Percentiles rank a stretch among this genome's conserved stretches.
These are phyloP conservation scores for Triticum monococcum DNA, from an alignment of 176 grass and related monocot genomes.

Conservation along the genomic window DNA sequence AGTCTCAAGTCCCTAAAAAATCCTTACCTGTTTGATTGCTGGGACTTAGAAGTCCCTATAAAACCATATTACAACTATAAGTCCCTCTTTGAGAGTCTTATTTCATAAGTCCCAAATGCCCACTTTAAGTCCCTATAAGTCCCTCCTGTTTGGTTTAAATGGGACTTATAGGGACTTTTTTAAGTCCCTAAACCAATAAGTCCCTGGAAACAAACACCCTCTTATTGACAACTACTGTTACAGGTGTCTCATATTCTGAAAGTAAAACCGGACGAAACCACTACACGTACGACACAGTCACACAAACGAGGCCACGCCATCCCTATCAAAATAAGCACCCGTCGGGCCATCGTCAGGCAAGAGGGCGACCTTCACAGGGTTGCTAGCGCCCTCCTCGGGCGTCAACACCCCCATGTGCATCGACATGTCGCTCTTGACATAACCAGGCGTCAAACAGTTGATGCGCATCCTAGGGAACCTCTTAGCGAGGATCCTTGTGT, in stretches of 20 bases:
- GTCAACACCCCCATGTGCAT: slow-evolving; percentile 51
- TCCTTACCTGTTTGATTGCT: too few species aligned
- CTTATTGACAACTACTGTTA: background rate
- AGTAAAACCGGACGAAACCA: background rate
- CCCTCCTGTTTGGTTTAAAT: too few species aligned
- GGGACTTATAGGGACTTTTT: too few species aligned
- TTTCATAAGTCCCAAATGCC: too few species aligned
- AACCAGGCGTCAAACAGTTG: slow-evolving; percentile 65
- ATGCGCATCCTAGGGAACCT: slow-evolving; percentile 35
- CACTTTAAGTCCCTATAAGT: too few species aligned
- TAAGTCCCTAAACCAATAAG: too few species aligned
- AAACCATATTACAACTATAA: too few species aligned
- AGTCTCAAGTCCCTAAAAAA: too few species aligned
- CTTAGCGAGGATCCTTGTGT: slow-evolving; percentile 70
- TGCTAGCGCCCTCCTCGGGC: slow-evolving; percentile 57
- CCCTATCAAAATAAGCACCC: slow-evolving; percentile 57
- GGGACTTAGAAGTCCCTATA: too few species aligned
- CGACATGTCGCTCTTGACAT: slow-evolving; percentile 63
- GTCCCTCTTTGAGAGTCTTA: too few species aligned
- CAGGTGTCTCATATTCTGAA: background rate
- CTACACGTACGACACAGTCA: background rate
- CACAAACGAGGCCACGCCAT: slow-evolving; percentile 46
- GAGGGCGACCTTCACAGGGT: slow-evolving; percentile 61
- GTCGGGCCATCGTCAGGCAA: slow-evolving; percentile 54
- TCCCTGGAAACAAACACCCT: too few species aligned